phyloP scores from a whole-genome alignment of 139 green algal species.

The Micromonas commoda region DNA sequence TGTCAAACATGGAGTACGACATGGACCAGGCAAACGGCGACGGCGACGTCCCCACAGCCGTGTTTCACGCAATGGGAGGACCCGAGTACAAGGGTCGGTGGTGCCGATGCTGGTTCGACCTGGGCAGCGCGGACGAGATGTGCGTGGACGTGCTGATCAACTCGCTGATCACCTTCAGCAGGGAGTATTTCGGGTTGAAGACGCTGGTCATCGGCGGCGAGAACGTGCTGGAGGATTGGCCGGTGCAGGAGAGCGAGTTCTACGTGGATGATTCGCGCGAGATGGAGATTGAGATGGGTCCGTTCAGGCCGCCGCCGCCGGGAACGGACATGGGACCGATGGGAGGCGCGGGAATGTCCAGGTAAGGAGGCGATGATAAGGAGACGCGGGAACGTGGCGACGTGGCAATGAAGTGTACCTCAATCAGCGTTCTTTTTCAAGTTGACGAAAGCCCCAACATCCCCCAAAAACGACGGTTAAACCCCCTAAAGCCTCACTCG shows the following conservation, averaged over 20 bases:
- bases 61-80: constrained; percentile 26
- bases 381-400: too few species aligned
- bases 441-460: too few species aligned
- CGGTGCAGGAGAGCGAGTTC: neutral
- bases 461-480: too few species aligned
- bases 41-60: neutral
- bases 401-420: too few species aligned
- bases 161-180: constrained; percentile 18
- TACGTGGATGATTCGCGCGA: neutral
- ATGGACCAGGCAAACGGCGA: constrained; percentile 11
- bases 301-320: too few species aligned
- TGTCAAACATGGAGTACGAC: constrained; percentile 25
- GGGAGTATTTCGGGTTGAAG: constrained; percentile 25
- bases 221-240: constrained; percentile 18
- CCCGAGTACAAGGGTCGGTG: constrained; percentile 20
- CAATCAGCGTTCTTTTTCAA: too few species aligned
- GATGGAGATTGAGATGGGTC: neutral
- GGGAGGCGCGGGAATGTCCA: too few species aligned
- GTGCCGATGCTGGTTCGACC: constrained; percentile 31
- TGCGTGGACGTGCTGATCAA: constrained; percentile 35
- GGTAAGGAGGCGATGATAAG: too few species aligned
- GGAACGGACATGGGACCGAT: too few species aligned
- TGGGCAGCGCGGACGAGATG: constrained; percentile 35
- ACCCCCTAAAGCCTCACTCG: too few species aligned
- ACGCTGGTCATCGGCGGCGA: constrained; percentile 24